Evolutionary conservation across 2,329 filamentous ascomycete genomes (phyloP).

Genomic region (Emericellopsis cladophorae): DNA sequence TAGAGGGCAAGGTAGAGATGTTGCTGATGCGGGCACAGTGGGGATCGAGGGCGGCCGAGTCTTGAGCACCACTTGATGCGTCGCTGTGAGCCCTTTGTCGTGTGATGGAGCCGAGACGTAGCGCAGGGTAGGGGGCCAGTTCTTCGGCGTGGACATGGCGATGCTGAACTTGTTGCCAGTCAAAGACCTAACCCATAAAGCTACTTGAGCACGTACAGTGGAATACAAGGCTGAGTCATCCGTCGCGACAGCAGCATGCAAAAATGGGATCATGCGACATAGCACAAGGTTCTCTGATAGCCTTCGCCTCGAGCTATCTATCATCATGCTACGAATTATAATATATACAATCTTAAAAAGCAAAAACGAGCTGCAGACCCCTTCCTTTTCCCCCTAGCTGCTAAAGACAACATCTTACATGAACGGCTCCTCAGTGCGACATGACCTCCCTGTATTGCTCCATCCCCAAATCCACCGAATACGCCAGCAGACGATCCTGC

Average conservation of each 20-base stretch:
- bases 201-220: too few relatives aligned
- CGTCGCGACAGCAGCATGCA: not conserved
- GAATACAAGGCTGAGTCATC: not conserved
- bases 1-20: conserved; percentile 31
- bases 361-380: not conserved
- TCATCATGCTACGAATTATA: not conserved
- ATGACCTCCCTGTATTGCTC: conserved; percentile 56
- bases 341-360: not conserved
- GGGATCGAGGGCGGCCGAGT: conserved; percentile 12
- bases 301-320: not conserved
- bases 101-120: conserved; percentile 40
- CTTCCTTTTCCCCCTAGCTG: not conserved
- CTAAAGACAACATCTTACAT: not conserved
- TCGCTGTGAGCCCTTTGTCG: conserved; percentile 27
- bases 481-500: conserved; percentile 57
- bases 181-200: not conserved
- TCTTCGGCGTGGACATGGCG: conserved; percentile 30
- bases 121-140: conserved; percentile 41
- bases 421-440: conserved; percentile 22
- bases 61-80: conserved; percentile 26
- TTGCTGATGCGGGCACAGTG: conserved; percentile 13
- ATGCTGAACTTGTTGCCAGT: not conserved
- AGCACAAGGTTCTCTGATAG: not conserved
- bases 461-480: conserved; percentile 57
- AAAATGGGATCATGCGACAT: not conserved